Base-by-base conservation (phyloP, 106 monocot species). In the Apostasia ramifera region DNA sequence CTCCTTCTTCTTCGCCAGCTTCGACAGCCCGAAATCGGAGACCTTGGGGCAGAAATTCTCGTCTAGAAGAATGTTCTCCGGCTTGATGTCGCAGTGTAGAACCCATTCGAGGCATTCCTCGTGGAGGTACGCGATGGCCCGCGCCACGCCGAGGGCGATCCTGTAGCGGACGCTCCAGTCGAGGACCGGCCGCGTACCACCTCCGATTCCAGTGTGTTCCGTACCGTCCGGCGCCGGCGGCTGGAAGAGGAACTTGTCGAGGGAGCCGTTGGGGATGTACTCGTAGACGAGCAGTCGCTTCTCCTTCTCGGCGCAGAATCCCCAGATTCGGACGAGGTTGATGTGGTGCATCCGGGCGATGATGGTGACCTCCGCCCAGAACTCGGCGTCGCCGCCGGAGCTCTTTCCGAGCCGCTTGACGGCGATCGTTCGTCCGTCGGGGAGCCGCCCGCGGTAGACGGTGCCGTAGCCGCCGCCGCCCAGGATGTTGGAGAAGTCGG, bases 61-160 rank as follows among this genome's bases (percentile, higher is more conserved):
- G 49, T 81, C 86, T 4, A 93, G 53, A 0, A 93, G 88, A 40
- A 92, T 92, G 78, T 92, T 92, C 76, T 88, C 92, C 5, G 92
- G 92, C 64, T 93, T 93, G 61, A 89, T 93, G 78, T 93, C 93
- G 39, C 89, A 86, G 76, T 93, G 93, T 14, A 93, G 70, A 0
- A 93, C 93, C 93, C 93, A 93, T 53, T 93, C 93, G 4, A 89
- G 75, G 76, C 93, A 93, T 59, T 93, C 93, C 58, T 93, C 93
- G 60, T 93, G 93, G 1, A 93, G 71, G 74, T 93, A 93, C 0
- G 93, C 93, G 11, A 93, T 80, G 1, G 93, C 93, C 2, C 93
- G 76, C 1, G 93, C 93, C 1, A 93, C 89, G 2, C 89, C 93
- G 4, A 89, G 74, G 0, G 86, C 89, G 40, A 93, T 93, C 66